phyloP scores from a whole-genome alignment of 2,329 filamentous ascomycete species.

The Venturia nashicola region DNA sequence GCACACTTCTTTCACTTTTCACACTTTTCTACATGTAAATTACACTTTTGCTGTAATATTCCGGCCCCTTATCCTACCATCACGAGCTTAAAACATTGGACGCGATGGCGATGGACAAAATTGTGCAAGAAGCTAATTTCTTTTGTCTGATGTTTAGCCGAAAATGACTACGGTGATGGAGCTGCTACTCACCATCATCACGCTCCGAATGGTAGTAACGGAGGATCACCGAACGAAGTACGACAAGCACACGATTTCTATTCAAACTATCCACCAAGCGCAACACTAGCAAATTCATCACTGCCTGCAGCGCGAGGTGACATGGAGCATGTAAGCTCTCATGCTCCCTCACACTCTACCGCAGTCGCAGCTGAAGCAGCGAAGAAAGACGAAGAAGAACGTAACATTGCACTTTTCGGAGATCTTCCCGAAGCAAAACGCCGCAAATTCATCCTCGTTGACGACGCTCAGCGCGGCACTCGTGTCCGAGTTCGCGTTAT shows the following conservation, averaged over 20 bases:
- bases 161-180: conserved; percentile 45
- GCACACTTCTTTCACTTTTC: conserved; percentile 16
- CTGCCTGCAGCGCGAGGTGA: conserved; percentile 51
- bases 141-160: conserved; percentile 34
- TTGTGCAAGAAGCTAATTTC: conserved; percentile 15
- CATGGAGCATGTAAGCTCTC: conserved; percentile 35
- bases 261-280: conserved; percentile 48
- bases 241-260: conserved; percentile 70
- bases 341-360: conserved; percentile 26
- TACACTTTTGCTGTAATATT: conserved; percentile 16
- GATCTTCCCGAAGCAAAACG: conserved; percentile 82
- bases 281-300: conserved; percentile 40
- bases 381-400: conserved; percentile 41
- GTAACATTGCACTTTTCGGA: conserved; percentile 64
- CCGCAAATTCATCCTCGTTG: conserved; percentile 92
- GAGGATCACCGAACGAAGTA: conserved; percentile 48
- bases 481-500: conserved; percentile 82
- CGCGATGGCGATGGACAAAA: neutral
- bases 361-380: conserved; percentile 30
- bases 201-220: conserved; percentile 40
- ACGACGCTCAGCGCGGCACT: conserved; percentile 70
- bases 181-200: conserved; percentile 57
- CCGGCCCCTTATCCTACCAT: conserved; percentile 5
- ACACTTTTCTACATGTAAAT: conserved; percentile 21
- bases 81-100: neutral